Evolutionary conservation across 805 yeast genomes (phyloP).

Genomic region (Candida maesae): DNA sequence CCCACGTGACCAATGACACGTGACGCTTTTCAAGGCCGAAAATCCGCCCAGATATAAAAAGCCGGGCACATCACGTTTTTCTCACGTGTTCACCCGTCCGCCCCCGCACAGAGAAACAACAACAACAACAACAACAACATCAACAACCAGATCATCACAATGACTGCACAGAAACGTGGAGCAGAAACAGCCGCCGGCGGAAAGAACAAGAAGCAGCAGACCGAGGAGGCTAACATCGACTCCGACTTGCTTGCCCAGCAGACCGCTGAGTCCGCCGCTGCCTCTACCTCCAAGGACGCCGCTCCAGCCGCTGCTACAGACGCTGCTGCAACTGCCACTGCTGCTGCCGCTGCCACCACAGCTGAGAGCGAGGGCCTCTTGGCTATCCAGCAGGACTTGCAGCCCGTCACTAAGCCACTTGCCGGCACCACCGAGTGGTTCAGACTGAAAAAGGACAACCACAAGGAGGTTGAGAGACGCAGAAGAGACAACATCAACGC

Average conservation of each 20-base stretch:
- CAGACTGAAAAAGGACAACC: conserved; percentile 78
- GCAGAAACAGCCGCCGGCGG: conserved; percentile 1
- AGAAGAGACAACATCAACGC: conserved; percentile 84
- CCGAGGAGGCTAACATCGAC: conserved; percentile 20
- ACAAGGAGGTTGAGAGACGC: conserved; percentile 92
- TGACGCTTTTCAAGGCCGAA: background rate
- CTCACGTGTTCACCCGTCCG: conserved; percentile 26
- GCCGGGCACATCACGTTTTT: conserved; percentile 12
- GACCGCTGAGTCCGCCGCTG: background rate
- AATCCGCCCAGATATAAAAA: conserved; percentile 3
- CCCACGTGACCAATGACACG: background rate
- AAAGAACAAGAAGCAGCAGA: conserved; percentile 8
- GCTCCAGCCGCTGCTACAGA: too few relatives aligned
- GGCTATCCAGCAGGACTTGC: conserved; percentile 17
- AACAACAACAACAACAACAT: too few relatives aligned
- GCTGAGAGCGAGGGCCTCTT: background rate
- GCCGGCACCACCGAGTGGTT: conserved; percentile 87
- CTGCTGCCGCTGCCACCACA: too few relatives aligned
- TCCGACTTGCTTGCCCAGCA: conserved; percentile 20
- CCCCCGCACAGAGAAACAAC: conserved; percentile 1
- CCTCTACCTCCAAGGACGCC: background rate
- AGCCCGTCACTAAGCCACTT: conserved; percentile 42
- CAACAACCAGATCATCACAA: background rate
- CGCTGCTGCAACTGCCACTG: too few relatives aligned
- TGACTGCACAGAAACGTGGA: conserved; percentile 4